Evolutionary conservation across 257 asterid genomes (phyloP), one percentile per base, ranked within the genome.

Genomic region (Nicotiana sylvestris): DNA sequence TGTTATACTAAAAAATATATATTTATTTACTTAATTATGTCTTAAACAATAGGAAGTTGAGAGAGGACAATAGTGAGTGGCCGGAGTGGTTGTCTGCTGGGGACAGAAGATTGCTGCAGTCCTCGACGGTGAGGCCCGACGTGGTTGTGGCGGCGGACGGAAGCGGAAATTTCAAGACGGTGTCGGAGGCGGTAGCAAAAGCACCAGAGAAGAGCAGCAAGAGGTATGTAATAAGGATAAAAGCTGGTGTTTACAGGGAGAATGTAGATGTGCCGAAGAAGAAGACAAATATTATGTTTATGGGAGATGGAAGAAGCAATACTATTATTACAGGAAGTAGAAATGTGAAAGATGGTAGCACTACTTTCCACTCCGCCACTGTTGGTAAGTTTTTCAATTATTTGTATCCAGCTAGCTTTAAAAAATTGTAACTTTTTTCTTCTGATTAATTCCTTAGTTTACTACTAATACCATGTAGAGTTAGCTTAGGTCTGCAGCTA

Each of bases 111-210:
- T 86, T 95, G 85, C 88, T 95, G 77, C 98, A 95, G 87, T 84
- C 99, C 0, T 76, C 92, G 4, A 18, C 89, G 17, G 94, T 93
- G 79, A 87, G 81, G 4, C 88, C 98, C 0, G 37, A 95, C 68
- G 98, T 87, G 76, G 91, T 88, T 67, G 98, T 95, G 83, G 98
- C 98, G 18, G 95, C 97, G 6, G 98, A 95, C 74, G 98, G 98
- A 0, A 92, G 93, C 5, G 99, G 99, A 1, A 30, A 95, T 83
- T 89, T 79, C 82, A 86, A 85, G 85, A 93, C 97, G 0, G 91
- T 95, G 43, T 29, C 94, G 51, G 97, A 90, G 77, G 98, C 98
- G 2, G 97, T 95, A 78, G 95, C 91, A 21, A 95, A 91, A 9
- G 99, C 98, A 16, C 99, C 99, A 82, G 84, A 72, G 76, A 90